Conservation (phyloP, 169 alveolate genomes). For the Plasmodium vinckei region DNA sequence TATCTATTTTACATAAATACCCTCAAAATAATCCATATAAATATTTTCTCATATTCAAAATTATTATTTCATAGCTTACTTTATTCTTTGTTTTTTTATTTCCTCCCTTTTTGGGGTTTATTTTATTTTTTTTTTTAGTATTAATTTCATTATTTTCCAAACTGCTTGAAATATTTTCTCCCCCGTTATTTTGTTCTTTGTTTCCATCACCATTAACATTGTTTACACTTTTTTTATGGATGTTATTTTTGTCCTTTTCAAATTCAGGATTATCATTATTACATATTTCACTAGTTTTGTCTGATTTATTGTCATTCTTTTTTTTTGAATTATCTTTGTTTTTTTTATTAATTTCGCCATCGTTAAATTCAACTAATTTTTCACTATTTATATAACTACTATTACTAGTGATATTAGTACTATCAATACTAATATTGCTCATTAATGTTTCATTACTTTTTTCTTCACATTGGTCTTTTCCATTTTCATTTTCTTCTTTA, state of each 20-base stretch:
- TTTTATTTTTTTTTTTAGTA: constrained; percentile 39
- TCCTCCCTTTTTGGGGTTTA: constrained; percentile 20
- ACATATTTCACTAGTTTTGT: constrained; percentile 6
- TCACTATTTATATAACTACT: neutral
- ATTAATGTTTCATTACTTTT: neutral
- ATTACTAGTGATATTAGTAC: neutral
- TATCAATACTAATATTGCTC: constrained; percentile 1
- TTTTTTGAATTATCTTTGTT: constrained; percentile 38
- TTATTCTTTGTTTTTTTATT: neutral
- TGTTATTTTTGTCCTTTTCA: constrained; percentile 20
- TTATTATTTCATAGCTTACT: neutral
- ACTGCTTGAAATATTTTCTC: constrained; percentile 11
- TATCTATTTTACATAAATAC: too few species aligned
- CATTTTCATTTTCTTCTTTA: constrained; percentile 11
- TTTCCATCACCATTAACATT: constrained; percentile 27
- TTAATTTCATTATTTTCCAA: constrained; percentile 4
- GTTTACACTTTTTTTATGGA: constrained; percentile 25
- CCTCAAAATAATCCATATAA: too few species aligned
- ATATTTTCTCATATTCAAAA: neutral
- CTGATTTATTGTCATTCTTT: constrained; percentile 6
- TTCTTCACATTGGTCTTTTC: neutral
- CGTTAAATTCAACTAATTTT: constrained; percentile 8
- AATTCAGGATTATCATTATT: constrained; percentile 10
- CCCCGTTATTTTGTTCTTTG: constrained; percentile 1
- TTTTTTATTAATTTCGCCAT: constrained; percentile 19